Percentiles rank a stretch among this genome's conserved stretches.
Evolutionary conservation across 2,329 filamentous ascomycete species (phyloP).

Genomic region (Boeremia lycopersici): DNA sequence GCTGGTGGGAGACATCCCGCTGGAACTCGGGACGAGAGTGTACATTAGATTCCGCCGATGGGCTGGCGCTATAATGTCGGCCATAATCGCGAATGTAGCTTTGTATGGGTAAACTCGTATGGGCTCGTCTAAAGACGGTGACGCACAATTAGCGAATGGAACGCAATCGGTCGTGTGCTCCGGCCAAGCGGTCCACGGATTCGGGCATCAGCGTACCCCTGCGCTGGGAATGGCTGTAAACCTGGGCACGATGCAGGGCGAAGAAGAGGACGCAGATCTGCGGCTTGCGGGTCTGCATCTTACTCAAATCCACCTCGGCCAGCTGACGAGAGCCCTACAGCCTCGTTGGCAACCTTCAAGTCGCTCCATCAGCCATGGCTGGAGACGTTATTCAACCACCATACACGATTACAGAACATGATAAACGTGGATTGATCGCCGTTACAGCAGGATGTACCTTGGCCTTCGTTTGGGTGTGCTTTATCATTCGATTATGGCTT

Average conservation of each 20-base stretch:
- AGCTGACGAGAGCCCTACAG: constrained; percentile 3
- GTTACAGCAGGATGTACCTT: constrained; percentile 35
- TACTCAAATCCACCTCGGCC: constrained; percentile 8
- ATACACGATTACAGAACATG: constrained; percentile 36
- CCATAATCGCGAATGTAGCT: constrained; percentile 6
- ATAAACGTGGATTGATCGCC: constrained; percentile 44
- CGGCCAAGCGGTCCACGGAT: constrained; percentile 1
- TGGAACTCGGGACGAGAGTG: neutral
- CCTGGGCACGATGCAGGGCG: constrained; percentile 12
- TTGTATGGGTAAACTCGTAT: neutral
- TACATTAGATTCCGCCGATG: constrained; percentile 2
- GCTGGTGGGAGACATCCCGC: constrained; percentile 4
- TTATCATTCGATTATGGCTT: constrained; percentile 39
- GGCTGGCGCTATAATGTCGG: constrained; percentile 7
- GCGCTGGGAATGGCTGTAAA: constrained; percentile 4
- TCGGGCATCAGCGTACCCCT: constrained; percentile 17
- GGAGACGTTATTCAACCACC: constrained; percentile 32
- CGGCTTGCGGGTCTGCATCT: constrained; percentile 6
- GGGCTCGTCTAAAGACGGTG: constrained; percentile 1
- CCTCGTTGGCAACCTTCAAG: constrained; percentile 4
- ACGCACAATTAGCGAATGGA: constrained; percentile 5
- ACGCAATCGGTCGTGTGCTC: constrained; percentile 5
- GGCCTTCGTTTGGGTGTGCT: constrained; percentile 39
- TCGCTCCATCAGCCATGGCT: constrained; percentile 23
- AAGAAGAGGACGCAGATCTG: constrained; percentile 11